A percentile compares a stretch with the other conserved stretches of the same genome.
phyloP scores from a whole-genome alignment of 192 early-diverging fungal species.

The Ambispora gerdemannii region DNA sequence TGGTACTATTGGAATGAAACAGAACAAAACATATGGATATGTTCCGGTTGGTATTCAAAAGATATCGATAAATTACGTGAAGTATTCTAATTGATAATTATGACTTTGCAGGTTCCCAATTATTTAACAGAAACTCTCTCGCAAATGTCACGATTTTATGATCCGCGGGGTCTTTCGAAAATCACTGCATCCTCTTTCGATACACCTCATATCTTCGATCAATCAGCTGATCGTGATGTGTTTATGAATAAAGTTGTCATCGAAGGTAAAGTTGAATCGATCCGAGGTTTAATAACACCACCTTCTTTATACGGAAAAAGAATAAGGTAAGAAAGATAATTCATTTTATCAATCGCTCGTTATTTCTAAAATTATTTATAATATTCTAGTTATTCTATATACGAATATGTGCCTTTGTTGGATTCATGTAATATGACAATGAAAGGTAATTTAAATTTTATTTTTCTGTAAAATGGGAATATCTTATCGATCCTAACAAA shows the following conservation, averaged over 20 bases:
- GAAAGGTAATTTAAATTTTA: constrained; percentile 41
- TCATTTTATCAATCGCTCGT: neutral
- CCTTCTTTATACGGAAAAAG: constrained; percentile 85
- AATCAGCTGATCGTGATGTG: neutral
- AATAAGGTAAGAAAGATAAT: constrained; percentile 50
- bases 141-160: constrained; percentile 79
- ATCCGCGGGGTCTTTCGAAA: constrained; percentile 46
- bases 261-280: constrained; percentile 1
- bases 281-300: constrained; percentile 74
- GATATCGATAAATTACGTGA: neutral
- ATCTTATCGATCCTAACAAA: neutral
- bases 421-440: constrained; percentile 96
- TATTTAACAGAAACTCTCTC: constrained; percentile 79
- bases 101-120: constrained; percentile 53
- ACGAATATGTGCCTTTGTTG: constrained; percentile 93
- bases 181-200: constrained; percentile 27
- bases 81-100: neutral
- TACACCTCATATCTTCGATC: constrained; percentile 34
- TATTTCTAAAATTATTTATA: neutral
- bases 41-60: constrained; percentile 46
- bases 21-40: constrained; percentile 67
- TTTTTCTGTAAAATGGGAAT: constrained; percentile 30
- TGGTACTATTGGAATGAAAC: constrained; percentile 90
- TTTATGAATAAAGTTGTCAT: constrained; percentile 10
- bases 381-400: constrained; percentile 72